Percentiles rank a stretch among this genome's conserved stretches.
Conservation (phyloP, 1,284 basidiomycete species). For the Moniliella sp. region DNA sequence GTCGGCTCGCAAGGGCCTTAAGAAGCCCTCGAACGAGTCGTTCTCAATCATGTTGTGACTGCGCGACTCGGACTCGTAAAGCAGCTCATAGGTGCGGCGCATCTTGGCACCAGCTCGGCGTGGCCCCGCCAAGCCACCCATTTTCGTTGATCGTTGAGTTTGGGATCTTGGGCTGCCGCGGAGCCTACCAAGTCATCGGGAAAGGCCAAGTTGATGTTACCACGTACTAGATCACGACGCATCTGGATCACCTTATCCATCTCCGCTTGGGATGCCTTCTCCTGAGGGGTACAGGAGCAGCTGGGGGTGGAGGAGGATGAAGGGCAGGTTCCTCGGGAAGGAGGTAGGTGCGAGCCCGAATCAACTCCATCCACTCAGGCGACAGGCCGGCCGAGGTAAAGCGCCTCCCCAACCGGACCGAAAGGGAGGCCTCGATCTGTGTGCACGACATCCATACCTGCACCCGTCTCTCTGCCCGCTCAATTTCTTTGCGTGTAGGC, state of each 20-base stretch:
- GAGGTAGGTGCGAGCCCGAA: conserved; percentile 9
- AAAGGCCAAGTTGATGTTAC: conserved; percentile 4
- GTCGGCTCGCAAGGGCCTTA: conserved; percentile 11
- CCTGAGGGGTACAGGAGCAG: no score
- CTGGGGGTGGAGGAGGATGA: no score
- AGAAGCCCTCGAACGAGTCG: conserved; percentile 11
- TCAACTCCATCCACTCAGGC: conserved; percentile 12
- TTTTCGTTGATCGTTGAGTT: not conserved
- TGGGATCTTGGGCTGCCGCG: conserved; percentile 1
- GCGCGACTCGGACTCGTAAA: conserved; percentile 10
- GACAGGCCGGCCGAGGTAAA: conserved; percentile 13
- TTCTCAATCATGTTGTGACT: conserved; percentile 10
- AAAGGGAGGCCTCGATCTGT: conserved; percentile 14
- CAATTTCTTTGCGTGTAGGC: conserved; percentile 4
- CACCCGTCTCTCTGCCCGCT: conserved; percentile 12
- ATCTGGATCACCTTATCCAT: no score
- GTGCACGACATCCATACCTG: conserved; percentile 15
- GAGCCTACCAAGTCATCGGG: conserved; percentile 5
- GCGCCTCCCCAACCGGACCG: conserved; percentile 11
- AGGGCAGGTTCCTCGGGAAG: no score
- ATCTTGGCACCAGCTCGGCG: conserved; percentile 12
- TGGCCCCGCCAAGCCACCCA: conserved; percentile 13
- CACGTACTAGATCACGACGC: no score
- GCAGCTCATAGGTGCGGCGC: conserved; percentile 11
- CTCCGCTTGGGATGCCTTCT: no score